These are phyloP conservation scores for Pseudisothecium myosuroides DNA, from an alignment of 225 moss, liverwort and hornwort species.

Conservation along the genomic window DNA sequence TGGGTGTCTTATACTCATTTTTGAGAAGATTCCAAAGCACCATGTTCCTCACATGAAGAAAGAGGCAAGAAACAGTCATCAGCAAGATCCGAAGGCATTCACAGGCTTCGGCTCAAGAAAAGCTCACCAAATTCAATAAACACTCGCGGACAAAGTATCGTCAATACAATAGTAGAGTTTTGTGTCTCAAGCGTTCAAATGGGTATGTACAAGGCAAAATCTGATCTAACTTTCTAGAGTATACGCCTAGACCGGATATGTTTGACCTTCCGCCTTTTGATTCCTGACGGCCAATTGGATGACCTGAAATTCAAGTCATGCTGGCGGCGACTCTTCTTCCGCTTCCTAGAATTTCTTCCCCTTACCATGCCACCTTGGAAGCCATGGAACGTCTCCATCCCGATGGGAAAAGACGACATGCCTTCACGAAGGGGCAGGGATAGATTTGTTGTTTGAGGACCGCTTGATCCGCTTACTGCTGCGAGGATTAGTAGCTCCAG, in stretches of 20 bases:
- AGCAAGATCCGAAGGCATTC: neutral
- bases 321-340: neutral
- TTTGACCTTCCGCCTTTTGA: neutral
- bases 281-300: neutral
- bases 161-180: neutral
- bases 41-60: neutral
- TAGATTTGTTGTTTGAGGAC: constrained; percentile 7
- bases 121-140: neutral
- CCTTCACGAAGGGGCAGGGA: constrained; percentile 3
- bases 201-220: neutral
- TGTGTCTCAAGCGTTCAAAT: neutral
- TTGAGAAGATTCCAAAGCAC: neutral
- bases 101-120: neutral
- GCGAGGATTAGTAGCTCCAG: constrained; percentile 25
- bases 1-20: too few relatives aligned
- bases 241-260: neutral
- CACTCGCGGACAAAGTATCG: neutral
- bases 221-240: neutral
- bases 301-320: neutral
- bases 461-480: constrained; percentile 40
- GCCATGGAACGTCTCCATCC: neutral
- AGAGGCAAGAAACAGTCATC: neutral
- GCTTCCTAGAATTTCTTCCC: neutral
- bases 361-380: neutral
- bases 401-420: neutral